phyloP scores from a whole-genome alignment of 1,284 basidiomycete species.

The Coriolopsis trogii region DNA sequence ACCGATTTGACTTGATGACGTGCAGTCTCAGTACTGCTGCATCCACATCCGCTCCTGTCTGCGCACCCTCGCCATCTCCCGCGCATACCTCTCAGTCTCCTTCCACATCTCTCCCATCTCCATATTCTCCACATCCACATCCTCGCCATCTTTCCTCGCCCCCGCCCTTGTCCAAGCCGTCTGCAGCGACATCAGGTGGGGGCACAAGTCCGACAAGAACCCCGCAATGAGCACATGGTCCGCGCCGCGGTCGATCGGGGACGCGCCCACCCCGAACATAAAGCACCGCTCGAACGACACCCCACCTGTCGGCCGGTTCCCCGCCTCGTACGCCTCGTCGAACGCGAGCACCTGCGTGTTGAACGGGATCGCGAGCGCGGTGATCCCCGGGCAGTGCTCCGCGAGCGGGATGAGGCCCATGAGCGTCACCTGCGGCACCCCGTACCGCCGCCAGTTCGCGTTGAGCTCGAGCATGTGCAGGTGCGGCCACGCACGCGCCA shows the following conservation, averaged over 20 bases:
- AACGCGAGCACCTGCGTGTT: conserved; percentile 9
- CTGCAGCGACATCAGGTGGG: conserved; percentile 10
- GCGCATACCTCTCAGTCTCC: conserved; percentile 10
- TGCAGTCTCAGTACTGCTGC: background rate
- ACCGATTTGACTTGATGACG: too few species aligned
- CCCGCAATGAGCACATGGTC: conserved; percentile 15
- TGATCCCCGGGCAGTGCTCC: conserved; percentile 10
- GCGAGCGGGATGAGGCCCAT: conserved; percentile 17
- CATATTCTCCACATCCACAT: conserved; percentile 7
- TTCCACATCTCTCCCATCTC: conserved; percentile 15
- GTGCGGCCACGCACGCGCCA: conserved; percentile 15
- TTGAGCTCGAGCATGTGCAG: conserved; percentile 18
- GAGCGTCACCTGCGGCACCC: conserved; percentile 7
- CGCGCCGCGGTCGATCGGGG: background rate
- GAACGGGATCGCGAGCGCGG: conserved; percentile 10
- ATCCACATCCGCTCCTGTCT: conserved; percentile 22
- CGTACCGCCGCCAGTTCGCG: conserved; percentile 15
- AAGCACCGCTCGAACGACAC: conserved; percentile 14
- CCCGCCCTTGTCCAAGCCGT: conserved; percentile 14
- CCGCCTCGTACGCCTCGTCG: conserved; percentile 7
- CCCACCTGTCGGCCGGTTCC: conserved; percentile 13
- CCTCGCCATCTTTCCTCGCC: background rate
- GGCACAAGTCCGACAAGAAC: conserved; percentile 25
- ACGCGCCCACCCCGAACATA: conserved; percentile 12
- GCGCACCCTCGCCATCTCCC: conserved; percentile 21